Evolutionary conservation across 257 asterid species (phyloP).

Genomic region (Solanum bukasovii): DNA sequence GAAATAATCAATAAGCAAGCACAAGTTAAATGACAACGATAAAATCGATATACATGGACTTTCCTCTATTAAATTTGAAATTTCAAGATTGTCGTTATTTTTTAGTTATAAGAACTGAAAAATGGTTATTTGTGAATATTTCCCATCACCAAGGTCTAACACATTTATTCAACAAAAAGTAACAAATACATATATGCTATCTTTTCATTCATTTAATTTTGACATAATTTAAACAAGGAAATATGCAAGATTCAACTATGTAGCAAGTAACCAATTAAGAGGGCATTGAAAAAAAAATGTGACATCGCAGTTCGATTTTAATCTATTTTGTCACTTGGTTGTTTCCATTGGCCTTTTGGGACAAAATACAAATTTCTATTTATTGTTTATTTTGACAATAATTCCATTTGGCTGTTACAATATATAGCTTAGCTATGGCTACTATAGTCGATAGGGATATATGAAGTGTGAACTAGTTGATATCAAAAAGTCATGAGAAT

Average conservation of each 20-base stretch:
- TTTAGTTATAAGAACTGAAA: background rate
- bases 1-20: background rate
- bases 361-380: background rate
- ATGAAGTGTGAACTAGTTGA: background rate
- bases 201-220: background rate
- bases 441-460: background rate
- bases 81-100: background rate
- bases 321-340: background rate
- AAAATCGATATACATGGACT: background rate
- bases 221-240: background rate
- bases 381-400: background rate
- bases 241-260: background rate
- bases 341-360: background rate
- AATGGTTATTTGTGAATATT: background rate
- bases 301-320: background rate
- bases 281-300: background rate
- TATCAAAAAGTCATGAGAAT: background rate
- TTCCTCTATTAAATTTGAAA: background rate
- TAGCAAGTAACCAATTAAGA: background rate
- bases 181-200: background rate
- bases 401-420: background rate
- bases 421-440: background rate
- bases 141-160: background rate
- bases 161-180: background rate
- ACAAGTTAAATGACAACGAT: background rate